Percentiles rank a stretch among this genome's conserved stretches.
Conservation (phyloP, 2,329 filamentous ascomycete genomes). For the Paraphoma chrysanthemicola region DNA sequence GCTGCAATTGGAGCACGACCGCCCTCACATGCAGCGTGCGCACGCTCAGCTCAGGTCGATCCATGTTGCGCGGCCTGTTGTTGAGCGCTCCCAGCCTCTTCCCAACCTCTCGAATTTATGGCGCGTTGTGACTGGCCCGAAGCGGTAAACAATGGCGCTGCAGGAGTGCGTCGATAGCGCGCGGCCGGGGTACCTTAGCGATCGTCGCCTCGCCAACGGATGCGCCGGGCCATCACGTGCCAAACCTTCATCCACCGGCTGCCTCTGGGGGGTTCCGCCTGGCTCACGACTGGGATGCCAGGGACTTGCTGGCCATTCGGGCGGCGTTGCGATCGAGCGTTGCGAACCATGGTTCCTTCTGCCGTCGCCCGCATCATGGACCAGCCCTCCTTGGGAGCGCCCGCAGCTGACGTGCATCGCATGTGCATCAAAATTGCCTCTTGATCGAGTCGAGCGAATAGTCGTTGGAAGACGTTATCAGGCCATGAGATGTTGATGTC, state of each 20-base stretch:
- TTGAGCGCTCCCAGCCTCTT: conserved; percentile 20
- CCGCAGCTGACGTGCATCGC: conserved; percentile 10
- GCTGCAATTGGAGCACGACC: conserved; percentile 37
- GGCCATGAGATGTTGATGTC: background rate
- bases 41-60: conserved; percentile 41
- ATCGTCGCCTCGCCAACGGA: conserved; percentile 15
- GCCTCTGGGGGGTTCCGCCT: background rate
- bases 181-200: conserved; percentile 8
- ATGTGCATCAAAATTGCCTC: background rate
- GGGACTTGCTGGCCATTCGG: background rate
- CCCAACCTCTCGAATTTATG: conserved; percentile 36
- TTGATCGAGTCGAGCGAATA: background rate
- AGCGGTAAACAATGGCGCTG: conserved; percentile 12
- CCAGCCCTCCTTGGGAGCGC: background rate
- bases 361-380: background rate
- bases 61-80: conserved; percentile 24
- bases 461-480: background rate
- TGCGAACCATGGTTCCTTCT: background rate
- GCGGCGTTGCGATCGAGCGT: background rate
- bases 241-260: background rate
- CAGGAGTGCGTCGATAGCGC: conserved; percentile 14
- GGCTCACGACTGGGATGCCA: background rate
- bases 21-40: conserved; percentile 27
- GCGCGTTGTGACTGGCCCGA: conserved; percentile 27
- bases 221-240: conserved; percentile 23